These are phyloP conservation scores for Pythium aphanidermatum DNA, from an alignment of 352 stramenopile genomes.

Conservation along the genomic window DNA sequence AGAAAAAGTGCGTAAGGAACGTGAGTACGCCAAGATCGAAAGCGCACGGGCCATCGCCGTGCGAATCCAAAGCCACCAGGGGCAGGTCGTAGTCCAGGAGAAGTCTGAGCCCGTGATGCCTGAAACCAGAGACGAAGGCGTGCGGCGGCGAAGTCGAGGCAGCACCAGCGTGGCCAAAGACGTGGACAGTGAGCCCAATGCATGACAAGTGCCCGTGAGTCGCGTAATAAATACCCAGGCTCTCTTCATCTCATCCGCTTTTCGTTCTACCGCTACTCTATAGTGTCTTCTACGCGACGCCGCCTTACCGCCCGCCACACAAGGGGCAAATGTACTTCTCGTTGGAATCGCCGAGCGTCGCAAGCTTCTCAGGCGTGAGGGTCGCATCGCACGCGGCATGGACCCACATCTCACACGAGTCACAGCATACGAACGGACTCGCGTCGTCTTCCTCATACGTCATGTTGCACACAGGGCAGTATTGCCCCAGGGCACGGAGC, in stretches of 20 bases:
- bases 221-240: no score
- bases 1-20: constrained; percentile 40
- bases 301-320: constrained; percentile 61
- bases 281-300: no score
- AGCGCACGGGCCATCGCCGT: constrained; percentile 57
- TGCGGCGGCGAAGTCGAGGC: constrained; percentile 3
- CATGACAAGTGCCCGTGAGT: background rate
- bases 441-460: constrained; percentile 83
- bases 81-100: background rate
- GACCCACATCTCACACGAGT: constrained; percentile 87
- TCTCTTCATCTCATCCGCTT: no score
- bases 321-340: constrained; percentile 86
- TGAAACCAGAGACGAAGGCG: background rate
- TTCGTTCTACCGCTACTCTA: no score
- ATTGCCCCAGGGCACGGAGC: constrained; percentile 70
- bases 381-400: constrained; percentile 65
- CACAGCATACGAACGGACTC: constrained; percentile 83
- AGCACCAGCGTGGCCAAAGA: background rate
- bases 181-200: background rate
- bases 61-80: constrained; percentile 23
- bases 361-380: constrained; percentile 63
- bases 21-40: constrained; percentile 60
- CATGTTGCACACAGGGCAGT: constrained; percentile 83
- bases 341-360: constrained; percentile 53
- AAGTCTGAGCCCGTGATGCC: no score